A percentile compares a stretch with the other conserved stretches of the same genome.
phyloP scores from a whole-genome alignment of 192 early-diverging fungal species.

The Neocallimastix lanati region DNA sequence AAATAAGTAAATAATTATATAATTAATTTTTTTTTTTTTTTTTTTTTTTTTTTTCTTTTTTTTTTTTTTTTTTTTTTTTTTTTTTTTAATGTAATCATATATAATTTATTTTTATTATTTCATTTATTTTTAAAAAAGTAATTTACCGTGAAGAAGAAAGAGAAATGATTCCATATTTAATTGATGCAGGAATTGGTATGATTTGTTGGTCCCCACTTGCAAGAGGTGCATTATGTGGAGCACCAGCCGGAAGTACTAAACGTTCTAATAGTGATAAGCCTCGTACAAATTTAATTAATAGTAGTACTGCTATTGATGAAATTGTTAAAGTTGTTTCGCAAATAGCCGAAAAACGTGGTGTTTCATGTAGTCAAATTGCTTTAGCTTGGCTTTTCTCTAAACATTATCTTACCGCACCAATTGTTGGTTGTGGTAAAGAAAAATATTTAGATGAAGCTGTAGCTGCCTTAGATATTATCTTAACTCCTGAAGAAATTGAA shows the following conservation, averaged over 20 bases:
- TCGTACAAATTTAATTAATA: neutral
- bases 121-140: slow-evolving; percentile 13
- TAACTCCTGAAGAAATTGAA: slow-evolving; percentile 6
- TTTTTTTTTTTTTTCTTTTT: too few species aligned
- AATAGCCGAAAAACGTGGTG: slow-evolving; percentile 16
- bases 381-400: slow-evolving; percentile 15
- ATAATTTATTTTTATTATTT: too few species aligned
- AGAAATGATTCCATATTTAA: slow-evolving; percentile 27
- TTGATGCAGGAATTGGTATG: slow-evolving; percentile 18
- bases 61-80: too few species aligned
- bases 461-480: slow-evolving; percentile 4
- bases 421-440: slow-evolving; percentile 8
- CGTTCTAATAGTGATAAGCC: slow-evolving; percentile 4
- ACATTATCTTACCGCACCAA: slow-evolving; percentile 6
- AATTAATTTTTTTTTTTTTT: neutral
- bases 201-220: slow-evolving; percentile 36
- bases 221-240: slow-evolving; percentile 28
- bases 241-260: slow-evolving; percentile 5
- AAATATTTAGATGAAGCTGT: slow-evolving; percentile 6
- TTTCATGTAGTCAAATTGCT: slow-evolving; percentile 24
- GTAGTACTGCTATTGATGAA: neutral
- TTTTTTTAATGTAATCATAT: too few species aligned
- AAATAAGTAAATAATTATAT: slow-evolving; percentile 2
- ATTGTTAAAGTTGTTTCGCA: slow-evolving; percentile 19
- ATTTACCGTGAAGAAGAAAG: slow-evolving; percentile 35